Conservation (phyloP, 163 green algal species). For the Coccomyxa subellipsoidea region DNA sequence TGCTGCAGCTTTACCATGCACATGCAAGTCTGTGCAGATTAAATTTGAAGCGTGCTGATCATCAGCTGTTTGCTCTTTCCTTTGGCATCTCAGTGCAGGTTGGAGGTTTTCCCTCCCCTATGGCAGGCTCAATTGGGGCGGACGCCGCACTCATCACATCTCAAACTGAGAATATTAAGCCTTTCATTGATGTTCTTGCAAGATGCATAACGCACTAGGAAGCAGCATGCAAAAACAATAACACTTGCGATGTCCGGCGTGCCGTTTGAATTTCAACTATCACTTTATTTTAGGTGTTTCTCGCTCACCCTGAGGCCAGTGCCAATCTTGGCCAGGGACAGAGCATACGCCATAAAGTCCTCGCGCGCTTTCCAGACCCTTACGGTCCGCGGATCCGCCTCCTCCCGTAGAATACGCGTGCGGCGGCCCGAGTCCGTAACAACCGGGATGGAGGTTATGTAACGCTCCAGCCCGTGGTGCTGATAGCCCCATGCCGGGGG, state of each 20-base stretch:
- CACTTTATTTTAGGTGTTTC: background rate
- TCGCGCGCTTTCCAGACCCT: background rate
- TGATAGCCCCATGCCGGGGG: slow-evolving; percentile 15
- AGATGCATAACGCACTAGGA: too few species aligned
- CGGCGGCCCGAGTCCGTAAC: too few species aligned
- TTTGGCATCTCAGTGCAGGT: background rate
- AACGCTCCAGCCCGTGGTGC: background rate
- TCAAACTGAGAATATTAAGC: background rate
- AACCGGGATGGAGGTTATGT: slow-evolving; percentile 8
- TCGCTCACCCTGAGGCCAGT: background rate
- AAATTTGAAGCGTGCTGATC: background rate
- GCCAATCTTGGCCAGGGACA: background rate
- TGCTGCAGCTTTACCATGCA: background rate
- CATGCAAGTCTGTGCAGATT: background rate
- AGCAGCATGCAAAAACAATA: too few species aligned
- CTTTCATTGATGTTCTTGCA: background rate
- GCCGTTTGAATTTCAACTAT: too few species aligned
- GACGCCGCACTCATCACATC: too few species aligned
- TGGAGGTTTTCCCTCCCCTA: background rate
- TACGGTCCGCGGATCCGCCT: background rate
- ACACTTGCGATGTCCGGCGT: too few species aligned
- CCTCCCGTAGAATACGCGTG: background rate
- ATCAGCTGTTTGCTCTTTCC: background rate
- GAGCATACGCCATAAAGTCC: background rate
- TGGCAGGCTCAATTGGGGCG: too few species aligned